phyloP scores from a whole-genome alignment of 2,329 filamentous ascomycete genomes.

The Didymella pinodella region DNA sequence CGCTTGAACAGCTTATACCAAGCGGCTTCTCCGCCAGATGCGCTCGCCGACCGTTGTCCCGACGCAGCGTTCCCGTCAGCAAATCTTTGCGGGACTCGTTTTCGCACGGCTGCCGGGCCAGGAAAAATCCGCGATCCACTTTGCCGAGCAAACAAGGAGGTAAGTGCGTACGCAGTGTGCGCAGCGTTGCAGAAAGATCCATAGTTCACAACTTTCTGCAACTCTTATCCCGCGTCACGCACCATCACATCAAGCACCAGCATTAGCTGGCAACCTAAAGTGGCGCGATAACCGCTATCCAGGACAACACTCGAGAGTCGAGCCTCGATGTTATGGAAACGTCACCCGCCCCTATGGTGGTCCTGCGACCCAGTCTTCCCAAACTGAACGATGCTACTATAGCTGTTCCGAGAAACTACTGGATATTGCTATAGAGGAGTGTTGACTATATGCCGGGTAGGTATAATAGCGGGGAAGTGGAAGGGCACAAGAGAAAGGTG shows the following conservation, averaged over 20 bases:
- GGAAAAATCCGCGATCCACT: neutral
- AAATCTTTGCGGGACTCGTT: neutral
- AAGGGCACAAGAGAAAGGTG: neutral
- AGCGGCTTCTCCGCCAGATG: neutral
- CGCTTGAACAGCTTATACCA: constrained; percentile 4
- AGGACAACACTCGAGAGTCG: neutral
- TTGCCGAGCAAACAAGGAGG: neutral
- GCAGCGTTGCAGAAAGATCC: neutral
- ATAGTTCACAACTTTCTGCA: neutral
- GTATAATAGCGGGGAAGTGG: neutral
- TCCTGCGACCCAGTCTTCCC: neutral
- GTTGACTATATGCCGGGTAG: neutral
- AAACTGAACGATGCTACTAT: neutral
- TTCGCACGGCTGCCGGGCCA: neutral
- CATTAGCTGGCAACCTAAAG: neutral
- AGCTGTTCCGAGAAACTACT: neutral
- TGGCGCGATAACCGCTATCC: neutral
- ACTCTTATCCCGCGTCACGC: neutral
- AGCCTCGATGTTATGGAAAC: neutral
- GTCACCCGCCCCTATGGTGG: neutral
- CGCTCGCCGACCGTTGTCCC: neutral
- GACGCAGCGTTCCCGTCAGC: neutral
- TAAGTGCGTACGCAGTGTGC: neutral
- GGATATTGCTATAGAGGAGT: neutral
- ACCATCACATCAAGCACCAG: neutral